Evolutionary conservation across 2,329 filamentous ascomycete species (phyloP).

Genomic region (Fusarium pininemorale): DNA sequence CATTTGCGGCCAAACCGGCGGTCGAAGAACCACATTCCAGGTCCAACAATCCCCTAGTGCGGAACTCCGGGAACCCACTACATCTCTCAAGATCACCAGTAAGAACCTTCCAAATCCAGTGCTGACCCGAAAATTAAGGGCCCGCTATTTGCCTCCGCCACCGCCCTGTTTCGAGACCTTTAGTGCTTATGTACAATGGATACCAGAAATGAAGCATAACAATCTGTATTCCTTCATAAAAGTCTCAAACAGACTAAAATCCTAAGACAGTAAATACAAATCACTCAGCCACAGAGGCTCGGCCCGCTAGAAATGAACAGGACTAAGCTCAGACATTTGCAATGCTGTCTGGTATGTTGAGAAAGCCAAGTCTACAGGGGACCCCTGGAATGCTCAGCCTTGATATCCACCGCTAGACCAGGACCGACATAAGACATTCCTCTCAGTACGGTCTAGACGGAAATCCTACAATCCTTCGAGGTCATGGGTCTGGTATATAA

Average conservation of each 20-base stretch:
- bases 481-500: background rate
- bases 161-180: slow-evolving; percentile 2
- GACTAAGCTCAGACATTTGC: background rate
- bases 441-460: slow-evolving; percentile 12
- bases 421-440: slow-evolving; percentile 21
- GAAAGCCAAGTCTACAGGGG: background rate
- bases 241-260: background rate
- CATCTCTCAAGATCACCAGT: background rate
- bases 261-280: background rate
- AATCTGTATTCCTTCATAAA: background rate
- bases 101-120: background rate
- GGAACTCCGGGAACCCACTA: background rate
- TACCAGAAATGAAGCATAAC: background rate
- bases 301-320: background rate
- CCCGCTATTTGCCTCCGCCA: background rate
- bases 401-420: slow-evolving; percentile 3
- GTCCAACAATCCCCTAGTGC: background rate
- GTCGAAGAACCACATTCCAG: background rate
- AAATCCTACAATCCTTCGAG: slow-evolving; percentile 3
- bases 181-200: slow-evolving; percentile 7
- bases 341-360: slow-evolving; percentile 9
- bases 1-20: background rate
- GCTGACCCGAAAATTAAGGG: background rate
- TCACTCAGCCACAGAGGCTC: background rate
- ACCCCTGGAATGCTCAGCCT: slow-evolving; percentile 18